Evolutionary conservation across 495 filamentous ascomycete species (phyloP).

Genomic region (Podospora appendiculata): DNA sequence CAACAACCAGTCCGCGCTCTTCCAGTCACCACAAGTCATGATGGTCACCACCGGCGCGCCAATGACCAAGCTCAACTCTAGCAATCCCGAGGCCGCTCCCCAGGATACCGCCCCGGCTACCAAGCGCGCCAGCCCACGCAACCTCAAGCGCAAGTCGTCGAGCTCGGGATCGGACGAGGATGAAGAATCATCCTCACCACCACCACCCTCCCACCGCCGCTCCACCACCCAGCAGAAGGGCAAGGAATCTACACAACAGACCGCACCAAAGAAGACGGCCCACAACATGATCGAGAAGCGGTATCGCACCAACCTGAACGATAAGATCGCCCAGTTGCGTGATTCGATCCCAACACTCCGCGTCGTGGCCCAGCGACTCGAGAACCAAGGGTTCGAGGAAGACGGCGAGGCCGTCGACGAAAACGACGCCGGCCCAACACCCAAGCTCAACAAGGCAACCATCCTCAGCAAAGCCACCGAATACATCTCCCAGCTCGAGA

Average conservation of each 20-base stretch:
- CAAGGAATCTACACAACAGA: not conserved
- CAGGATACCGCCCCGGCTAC: not conserved
- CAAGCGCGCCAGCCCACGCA: constrained; percentile 14
- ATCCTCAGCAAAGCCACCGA: constrained; percentile 80
- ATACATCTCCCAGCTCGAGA: constrained; percentile 80
- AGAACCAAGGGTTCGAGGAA: constrained; percentile 2
- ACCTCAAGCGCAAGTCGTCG: constrained; percentile 23
- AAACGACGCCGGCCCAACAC: constrained; percentile 4
- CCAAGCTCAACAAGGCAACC: constrained; percentile 49
- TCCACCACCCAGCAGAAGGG: constrained; percentile 1
- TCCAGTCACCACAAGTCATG: constrained; percentile 10
- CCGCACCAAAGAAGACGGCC: constrained; percentile 25
- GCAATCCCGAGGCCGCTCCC: not conserved
- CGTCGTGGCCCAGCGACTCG: constrained; percentile 19
- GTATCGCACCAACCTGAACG: constrained; percentile 44
- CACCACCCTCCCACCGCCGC: constrained; percentile 1
- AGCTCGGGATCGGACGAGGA: constrained; percentile 9
- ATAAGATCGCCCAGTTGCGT: constrained; percentile 40
- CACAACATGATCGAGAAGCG: constrained; percentile 45
- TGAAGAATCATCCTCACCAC: constrained; percentile 4
- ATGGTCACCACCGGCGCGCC: not conserved
- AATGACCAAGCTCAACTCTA: not conserved
- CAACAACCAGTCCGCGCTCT: constrained; percentile 1
- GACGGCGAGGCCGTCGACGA: constrained; percentile 9
- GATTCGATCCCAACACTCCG: constrained; percentile 39